Conservation (phyloP, 495 filamentous ascomycete species). For the Cudoniella acicularis region DNA sequence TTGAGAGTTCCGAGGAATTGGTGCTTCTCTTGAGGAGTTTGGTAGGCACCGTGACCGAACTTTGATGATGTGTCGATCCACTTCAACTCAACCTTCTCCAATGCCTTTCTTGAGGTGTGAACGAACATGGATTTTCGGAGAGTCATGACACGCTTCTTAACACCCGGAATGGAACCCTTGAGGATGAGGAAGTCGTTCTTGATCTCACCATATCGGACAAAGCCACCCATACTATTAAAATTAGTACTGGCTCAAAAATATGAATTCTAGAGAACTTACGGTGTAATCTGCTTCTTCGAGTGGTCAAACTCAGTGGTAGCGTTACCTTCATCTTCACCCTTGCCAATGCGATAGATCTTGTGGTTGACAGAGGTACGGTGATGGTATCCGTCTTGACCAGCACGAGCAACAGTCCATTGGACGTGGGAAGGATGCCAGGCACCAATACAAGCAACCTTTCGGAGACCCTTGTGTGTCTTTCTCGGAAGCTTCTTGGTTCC, state of each 20-base stretch:
- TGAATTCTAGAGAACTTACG: conserved; percentile 56
- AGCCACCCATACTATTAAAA: conserved; percentile 81
- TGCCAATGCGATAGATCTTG: conserved; percentile 99
- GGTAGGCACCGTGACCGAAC: conserved; percentile 99
- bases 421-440: conserved; percentile 99
- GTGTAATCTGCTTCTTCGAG: conserved; percentile 99
- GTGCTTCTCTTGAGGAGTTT: conserved; percentile 96
- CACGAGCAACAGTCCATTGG: conserved; percentile 99
- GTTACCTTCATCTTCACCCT: conserved; percentile 81
- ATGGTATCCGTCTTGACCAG: conserved; percentile 99
- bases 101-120: conserved; percentile 88
- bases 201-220: conserved; percentile 98
- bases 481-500: conserved; percentile 99
- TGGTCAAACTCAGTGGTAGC: conserved; percentile 94
- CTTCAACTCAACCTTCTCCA: conserved; percentile 99
- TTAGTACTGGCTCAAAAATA: conserved; percentile 29
- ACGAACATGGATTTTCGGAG: conserved; percentile 98
- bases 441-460: conserved; percentile 99
- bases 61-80: conserved; percentile 99
- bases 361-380: conserved; percentile 99
- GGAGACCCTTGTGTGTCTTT: conserved; percentile 99
- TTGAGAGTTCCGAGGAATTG: conserved; percentile 94
- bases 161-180: conserved; percentile 96
- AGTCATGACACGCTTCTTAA: conserved; percentile 99
- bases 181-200: conserved; percentile 99